These are phyloP conservation scores for Chlorociboria aeruginascens DNA, from an alignment of 495 filamentous ascomycete species.

Conservation along the genomic window DNA sequence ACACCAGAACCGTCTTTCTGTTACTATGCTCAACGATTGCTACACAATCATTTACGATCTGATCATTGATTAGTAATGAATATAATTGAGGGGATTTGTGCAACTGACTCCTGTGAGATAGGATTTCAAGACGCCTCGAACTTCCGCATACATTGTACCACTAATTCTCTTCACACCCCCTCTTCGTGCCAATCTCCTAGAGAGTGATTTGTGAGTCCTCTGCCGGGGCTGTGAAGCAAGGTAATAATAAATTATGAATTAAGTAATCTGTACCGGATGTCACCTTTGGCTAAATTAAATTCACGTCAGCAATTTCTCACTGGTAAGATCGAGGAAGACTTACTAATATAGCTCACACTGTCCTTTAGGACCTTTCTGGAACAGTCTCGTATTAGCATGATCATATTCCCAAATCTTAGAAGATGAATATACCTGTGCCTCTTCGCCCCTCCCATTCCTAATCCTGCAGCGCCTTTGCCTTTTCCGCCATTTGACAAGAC, in stretches of 20 bases:
- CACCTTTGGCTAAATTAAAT: not conserved
- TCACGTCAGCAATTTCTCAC: not conserved
- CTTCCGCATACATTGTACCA: conserved; percentile 56
- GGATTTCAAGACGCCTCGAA: conserved; percentile 39
- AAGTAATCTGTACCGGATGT: not conserved
- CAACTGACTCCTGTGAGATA: conserved; percentile 40
- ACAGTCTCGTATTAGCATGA: not conserved
- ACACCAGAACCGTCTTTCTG: conserved; percentile 49
- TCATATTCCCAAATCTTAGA: not conserved
- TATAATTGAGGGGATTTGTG: not conserved
- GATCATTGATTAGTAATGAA: not conserved
- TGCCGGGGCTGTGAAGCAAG: not conserved
- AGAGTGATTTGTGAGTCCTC: not conserved
- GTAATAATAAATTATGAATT: too few relatives aligned
- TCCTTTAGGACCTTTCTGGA: not conserved
- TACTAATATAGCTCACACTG: too few relatives aligned
- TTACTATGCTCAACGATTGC: conserved; percentile 33
- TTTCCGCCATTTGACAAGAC: not conserved
- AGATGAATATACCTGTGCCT: not conserved
- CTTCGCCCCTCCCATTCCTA: not conserved
- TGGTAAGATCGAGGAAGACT: not conserved
- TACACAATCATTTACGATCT: conserved; percentile 43
- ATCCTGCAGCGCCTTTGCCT: not conserved
- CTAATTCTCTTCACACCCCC: conserved; percentile 71
- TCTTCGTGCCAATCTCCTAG: conserved; percentile 64